A percentile compares a stretch with the other conserved stretches of the same genome.
These are phyloP conservation scores for Tylopilus felleus DNA, from an alignment of 768 basidiomycete species.

Conservation along the genomic window DNA sequence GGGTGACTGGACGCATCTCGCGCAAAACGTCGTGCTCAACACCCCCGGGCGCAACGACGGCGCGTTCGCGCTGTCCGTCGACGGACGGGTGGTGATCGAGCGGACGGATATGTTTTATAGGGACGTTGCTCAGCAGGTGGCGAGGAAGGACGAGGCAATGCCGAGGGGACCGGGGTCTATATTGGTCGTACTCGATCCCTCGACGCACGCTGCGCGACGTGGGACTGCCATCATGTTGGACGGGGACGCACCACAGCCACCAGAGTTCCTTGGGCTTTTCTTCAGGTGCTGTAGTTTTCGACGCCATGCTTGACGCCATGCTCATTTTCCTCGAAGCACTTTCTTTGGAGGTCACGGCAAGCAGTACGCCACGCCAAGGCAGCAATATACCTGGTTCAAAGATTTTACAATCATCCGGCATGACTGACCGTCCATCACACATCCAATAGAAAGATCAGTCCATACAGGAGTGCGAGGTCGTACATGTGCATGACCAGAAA, in stretches of 20 bases:
- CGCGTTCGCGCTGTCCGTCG: conserved; percentile 57
- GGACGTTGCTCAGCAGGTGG: conserved; percentile 31
- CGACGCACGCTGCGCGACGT: neutral
- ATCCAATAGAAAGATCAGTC: too few species aligned
- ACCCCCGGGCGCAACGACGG: conserved; percentile 73
- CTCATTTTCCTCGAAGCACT: conserved; percentile 41
- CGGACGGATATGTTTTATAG: conserved; percentile 64
- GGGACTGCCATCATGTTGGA: neutral
- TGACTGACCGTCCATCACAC: conserved; percentile 5
- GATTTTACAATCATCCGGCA: conserved; percentile 50
- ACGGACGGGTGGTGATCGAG: conserved; percentile 52
- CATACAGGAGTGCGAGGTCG: neutral
- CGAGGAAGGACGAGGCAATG: neutral
- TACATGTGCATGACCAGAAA: too few species aligned
- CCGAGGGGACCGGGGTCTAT: too few species aligned
- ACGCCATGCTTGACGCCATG: neutral
- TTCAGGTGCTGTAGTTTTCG: conserved; percentile 56
- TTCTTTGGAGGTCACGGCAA: conserved; percentile 54
- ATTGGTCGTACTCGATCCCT: neutral
- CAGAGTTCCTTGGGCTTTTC: conserved; percentile 46
- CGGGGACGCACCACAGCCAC: neutral
- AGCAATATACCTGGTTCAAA: conserved; percentile 78
- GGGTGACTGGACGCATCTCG: conserved; percentile 69
- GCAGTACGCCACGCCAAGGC: conserved; percentile 47
- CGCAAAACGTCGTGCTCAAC: conserved; percentile 70